These are phyloP conservation scores for Schizonepeta tenuifolia DNA, from an alignment of 257 asterid genomes.

Conservation along the genomic window DNA sequence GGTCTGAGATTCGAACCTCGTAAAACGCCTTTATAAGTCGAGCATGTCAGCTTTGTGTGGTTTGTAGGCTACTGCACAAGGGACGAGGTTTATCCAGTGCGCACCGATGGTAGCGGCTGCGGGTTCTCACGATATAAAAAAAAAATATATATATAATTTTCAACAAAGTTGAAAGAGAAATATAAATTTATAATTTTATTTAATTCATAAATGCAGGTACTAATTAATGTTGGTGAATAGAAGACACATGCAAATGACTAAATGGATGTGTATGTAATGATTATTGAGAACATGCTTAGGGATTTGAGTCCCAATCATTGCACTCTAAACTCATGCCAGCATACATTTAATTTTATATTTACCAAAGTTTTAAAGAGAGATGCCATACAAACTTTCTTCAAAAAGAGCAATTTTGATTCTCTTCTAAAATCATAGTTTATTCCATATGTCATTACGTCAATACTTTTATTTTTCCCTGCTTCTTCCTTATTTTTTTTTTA, in stretches of 20 bases:
- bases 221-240: constrained; percentile 36
- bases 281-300: constrained; percentile 50
- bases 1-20: no score
- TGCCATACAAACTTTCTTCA: neutral
- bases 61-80: no score
- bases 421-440: neutral
- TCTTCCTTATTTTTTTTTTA: no score
- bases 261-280: constrained; percentile 42
- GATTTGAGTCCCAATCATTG: constrained; percentile 52
- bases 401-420: neutral
- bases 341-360: constrained; percentile 8
- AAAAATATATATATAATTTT: no score
- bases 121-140: no score
- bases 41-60: no score
- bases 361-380: neutral
- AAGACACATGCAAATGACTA: constrained; percentile 43
- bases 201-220: no score
- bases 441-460: neutral
- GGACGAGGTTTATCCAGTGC: no score
- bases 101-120: no score
- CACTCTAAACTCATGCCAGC: constrained; percentile 44
- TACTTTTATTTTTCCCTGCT: neutral
- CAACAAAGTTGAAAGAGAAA: no score
- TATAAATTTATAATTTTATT: no score
- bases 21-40: no score